Evolutionary conservation across 1,284 basidiomycete species (phyloP).

Genomic region (Trichosporon inkin): DNA sequence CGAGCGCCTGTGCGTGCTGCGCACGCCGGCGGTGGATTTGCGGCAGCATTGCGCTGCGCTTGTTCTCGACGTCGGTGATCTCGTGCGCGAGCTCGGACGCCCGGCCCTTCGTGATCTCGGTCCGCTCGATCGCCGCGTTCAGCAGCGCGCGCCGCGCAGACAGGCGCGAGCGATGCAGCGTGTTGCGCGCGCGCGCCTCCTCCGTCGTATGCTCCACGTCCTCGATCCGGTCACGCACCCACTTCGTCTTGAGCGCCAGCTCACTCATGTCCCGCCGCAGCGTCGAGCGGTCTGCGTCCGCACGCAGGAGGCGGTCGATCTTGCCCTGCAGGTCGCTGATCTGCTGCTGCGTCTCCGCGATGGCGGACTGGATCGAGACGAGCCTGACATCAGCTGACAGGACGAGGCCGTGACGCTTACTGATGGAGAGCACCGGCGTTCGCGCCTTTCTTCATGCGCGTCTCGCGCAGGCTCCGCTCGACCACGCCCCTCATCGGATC

Average conservation of each 20-base stretch:
- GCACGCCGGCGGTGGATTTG: conserved; percentile 60
- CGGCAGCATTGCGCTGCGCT: conserved; percentile 54
- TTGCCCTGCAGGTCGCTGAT: conserved; percentile 57
- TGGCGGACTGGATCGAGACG: conserved; percentile 63
- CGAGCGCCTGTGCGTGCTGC: conserved; percentile 67
- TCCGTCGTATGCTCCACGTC: conserved; percentile 28
- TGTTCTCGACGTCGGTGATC: conserved; percentile 32
- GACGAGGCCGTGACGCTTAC: conserved; percentile 23
- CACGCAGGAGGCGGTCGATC: conserved; percentile 57
- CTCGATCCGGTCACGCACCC: conserved; percentile 29
- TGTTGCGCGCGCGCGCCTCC: conserved; percentile 33
- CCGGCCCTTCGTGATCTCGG: conserved; percentile 25
- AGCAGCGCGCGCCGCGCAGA: conserved; percentile 31
- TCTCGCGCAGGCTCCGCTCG: conserved; percentile 47
- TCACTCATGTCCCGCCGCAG: conserved; percentile 55
- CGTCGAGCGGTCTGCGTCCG: conserved; percentile 52
- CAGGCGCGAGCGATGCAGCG: conserved; percentile 24
- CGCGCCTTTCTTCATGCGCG: conserved; percentile 47
- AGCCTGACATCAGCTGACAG: conserved; percentile 54
- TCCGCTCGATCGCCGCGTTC: conserved; percentile 28
- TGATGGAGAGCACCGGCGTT: conserved; percentile 44
- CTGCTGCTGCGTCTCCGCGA: conserved; percentile 63
- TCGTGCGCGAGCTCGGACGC: conserved; percentile 23
- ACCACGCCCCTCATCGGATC: conserved; percentile 26
- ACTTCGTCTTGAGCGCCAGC: conserved; percentile 29